Percentiles rank a stretch among this genome's conserved stretches.
These are phyloP conservation scores for Yarrowia sp. DNA, from an alignment of 805 yeast genomes.

Conservation along the genomic window DNA sequence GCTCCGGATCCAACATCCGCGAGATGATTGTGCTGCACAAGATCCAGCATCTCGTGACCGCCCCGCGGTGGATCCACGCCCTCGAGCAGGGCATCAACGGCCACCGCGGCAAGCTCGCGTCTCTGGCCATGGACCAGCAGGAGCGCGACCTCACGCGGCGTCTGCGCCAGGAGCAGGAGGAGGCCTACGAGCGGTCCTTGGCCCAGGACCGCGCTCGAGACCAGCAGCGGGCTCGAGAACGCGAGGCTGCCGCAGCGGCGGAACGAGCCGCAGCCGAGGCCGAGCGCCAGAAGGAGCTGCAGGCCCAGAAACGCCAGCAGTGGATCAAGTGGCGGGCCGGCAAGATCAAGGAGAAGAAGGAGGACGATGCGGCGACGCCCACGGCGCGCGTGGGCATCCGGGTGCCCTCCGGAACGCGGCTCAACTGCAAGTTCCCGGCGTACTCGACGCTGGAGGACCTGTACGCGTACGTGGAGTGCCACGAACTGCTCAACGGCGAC, in stretches of 20 bases:
- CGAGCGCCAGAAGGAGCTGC: conserved; percentile 27
- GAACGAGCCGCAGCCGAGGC: conserved; percentile 30
- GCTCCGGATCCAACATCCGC: conserved; percentile 43
- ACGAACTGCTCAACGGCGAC: conserved; percentile 32
- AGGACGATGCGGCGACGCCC: conserved; percentile 32
- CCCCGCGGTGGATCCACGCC: conserved; percentile 43
- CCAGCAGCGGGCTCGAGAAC: conserved; percentile 35
- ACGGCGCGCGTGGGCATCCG: conserved; percentile 69
- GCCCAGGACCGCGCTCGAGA: conserved; percentile 61
- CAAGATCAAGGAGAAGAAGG: conserved; percentile 28
- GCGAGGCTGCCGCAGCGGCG: conserved; percentile 32
- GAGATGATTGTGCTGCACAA: conserved; percentile 60
- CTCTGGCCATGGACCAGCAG: conserved; percentile 61
- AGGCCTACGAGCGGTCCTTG: conserved; percentile 70
- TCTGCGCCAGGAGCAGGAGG: conserved; percentile 70
- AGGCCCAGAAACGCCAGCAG: conserved; percentile 31
- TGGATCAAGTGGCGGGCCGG: conserved; percentile 54
- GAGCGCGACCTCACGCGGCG: conserved; percentile 55
- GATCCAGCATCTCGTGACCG: conserved; percentile 53
- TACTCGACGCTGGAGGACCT: conserved; percentile 56
- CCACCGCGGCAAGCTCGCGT: conserved; percentile 44
- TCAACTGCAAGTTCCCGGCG: conserved; percentile 49
- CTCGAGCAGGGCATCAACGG: conserved; percentile 49
- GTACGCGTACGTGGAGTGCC: conserved; percentile 66
- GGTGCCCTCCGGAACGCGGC: conserved; percentile 59